Evolutionary conservation across 352 stramenopile genomes (phyloP), one percentile per base, ranked within the genome.

Genomic region (Phytopythium sindhum): DNA sequence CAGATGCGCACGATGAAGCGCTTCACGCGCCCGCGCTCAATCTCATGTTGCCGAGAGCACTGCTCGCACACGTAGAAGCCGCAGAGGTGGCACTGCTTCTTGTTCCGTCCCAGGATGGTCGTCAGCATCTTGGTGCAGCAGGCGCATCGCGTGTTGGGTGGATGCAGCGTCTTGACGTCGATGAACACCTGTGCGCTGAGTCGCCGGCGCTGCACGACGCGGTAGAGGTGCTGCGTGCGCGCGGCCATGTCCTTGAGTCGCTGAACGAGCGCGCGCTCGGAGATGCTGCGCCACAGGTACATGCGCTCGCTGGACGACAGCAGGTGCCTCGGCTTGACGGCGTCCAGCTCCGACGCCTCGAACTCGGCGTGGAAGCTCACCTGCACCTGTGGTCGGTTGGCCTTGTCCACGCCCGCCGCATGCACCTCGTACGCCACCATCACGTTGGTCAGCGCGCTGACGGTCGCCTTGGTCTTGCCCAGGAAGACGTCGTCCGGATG

Each of bases 21-120:
- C 28, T 66, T 75, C 26, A 73, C 75, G 5, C 50, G 50, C 57
- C 37, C 31, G 11, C 33, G 59, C 48, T 75, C 67, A 26, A 75
- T 57, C 44, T 79, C 64, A 53, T 79, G 67, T 39, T 71, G 72
- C 29, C 17, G 39, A 29, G 70, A 78, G 61, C 83, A 91, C 47
- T 67, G 68, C 54, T 74, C 61, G 60, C 83, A 91, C 35, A 90
- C 80, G 51, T 73, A 65, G 61, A 86, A 84, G 10, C 78, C 78
- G 42, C 83, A 90, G 24, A 91, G 60, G 37, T 83, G 69, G 58
- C 83, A 91, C 21, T 70, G 71, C 54, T 84, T 81, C 23, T 72
- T 69, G 10, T 72, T 72, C 2, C 50, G 52, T 3, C 55, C 45
- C 28, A 68, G 39, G 39, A 75, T 63, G 29, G 44, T 55, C 6